These are phyloP conservation scores for Penicillium pancosmium DNA, from an alignment of 495 filamentous ascomycete genomes.

Conservation along the genomic window DNA sequence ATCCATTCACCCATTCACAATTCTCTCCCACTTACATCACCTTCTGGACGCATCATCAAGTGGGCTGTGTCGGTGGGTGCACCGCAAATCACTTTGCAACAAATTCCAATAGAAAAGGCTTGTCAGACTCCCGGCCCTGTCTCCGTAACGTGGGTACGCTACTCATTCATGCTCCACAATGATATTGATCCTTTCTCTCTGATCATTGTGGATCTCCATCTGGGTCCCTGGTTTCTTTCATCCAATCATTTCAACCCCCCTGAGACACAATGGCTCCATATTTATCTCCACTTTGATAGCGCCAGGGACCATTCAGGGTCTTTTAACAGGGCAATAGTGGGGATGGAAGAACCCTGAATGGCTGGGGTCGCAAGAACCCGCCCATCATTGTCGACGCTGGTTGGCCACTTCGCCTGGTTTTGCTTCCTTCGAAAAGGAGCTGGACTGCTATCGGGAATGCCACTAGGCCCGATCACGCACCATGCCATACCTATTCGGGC, in stretches of 20 bases:
- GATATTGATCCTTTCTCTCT: neutral
- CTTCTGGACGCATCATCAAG: conserved; percentile 26
- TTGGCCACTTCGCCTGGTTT: conserved; percentile 3
- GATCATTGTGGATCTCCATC: neutral
- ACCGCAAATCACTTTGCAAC: conserved; percentile 18
- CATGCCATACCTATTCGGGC: neutral
- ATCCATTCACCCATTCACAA: conserved; percentile 1
- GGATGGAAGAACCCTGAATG: conserved; percentile 4
- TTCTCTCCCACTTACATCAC: neutral
- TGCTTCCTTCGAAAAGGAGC: conserved; percentile 4
- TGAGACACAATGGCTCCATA: neutral
- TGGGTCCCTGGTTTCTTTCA: neutral
- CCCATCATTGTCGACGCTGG: neutral
- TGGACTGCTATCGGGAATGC: neutral
- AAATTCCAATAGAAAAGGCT: neutral
- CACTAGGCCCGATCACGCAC: neutral
- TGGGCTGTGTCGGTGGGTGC: conserved; percentile 24
- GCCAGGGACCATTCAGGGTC: conserved; percentile 5
- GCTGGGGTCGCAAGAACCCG: neutral
- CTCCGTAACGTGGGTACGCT: conserved; percentile 13
- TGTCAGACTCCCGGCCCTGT: neutral
- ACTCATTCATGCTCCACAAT: neutral
- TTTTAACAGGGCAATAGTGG: neutral
- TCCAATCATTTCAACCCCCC: neutral
- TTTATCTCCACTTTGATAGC: neutral